Evolutionary conservation across 192 early-diverging fungal genomes (phyloP), one percentile per base, ranked within the genome.

Genomic region (Podila horticola): DNA sequence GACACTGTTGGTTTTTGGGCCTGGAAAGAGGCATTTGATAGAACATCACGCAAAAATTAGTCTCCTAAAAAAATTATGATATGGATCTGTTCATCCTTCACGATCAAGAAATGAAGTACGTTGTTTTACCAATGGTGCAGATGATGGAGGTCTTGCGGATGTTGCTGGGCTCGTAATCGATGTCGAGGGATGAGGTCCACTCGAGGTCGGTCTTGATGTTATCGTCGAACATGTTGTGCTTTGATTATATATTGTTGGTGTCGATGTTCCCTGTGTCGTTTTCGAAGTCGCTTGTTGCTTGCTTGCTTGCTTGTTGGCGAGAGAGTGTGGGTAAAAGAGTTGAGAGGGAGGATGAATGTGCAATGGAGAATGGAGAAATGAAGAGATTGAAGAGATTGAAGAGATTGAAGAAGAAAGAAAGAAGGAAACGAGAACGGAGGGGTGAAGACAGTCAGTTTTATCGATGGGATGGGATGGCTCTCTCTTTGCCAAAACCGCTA

Each of bases 111-210:
- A 45, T 10, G 24, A 26, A 17, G 28, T 2, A 41, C 3, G 36
- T 22, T 10, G 55, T 36, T 41, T 36, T 87, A 89, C 91, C 90
- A 67, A 91, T 92, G 69, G 94, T 95, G 85, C 93, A 94, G 75
- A 95, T 94, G 61, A 95, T 94, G 66, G 93, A 94, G 58, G 91
- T 93, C 85, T 95, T 95, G 83, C 94, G 92, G 66, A 86, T 77
- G 58, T 89, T 88, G 57, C 62, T 72, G 26, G 88, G 88, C 45
- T 88, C 72, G 59, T 85, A 82, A 72, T 85, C 89, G 61, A 93
- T 90, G 70, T 85, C 85, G 67, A 95, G 88, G 63, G 89, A 83
- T 59, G 92, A 86, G 36, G 92, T 86, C 92, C 94, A 94, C 86
- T 92, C 85, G 45, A 95, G 84, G 74, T 90, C 91, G 49, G 90